These are phyloP conservation scores for Phialocephala sp. DNA, from an alignment of 2,329 filamentous ascomycete genomes.

Conservation along the genomic window DNA sequence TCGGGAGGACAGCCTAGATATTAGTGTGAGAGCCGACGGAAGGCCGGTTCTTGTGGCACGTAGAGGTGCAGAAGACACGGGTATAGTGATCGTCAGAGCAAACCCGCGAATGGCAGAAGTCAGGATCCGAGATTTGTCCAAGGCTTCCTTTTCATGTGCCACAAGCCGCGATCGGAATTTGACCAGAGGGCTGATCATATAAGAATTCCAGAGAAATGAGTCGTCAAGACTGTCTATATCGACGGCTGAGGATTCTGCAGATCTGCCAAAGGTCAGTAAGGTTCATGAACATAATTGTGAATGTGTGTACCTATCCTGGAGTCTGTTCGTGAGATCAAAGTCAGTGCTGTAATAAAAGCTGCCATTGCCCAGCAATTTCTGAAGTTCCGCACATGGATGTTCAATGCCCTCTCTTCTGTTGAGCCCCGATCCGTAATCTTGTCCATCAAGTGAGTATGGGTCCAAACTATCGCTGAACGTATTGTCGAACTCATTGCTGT, in stretches of 20 bases:
- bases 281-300: slow-evolving; percentile 5
- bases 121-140: slow-evolving; percentile 87
- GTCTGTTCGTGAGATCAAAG: slow-evolving; percentile 91
- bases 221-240: slow-evolving; percentile 93
- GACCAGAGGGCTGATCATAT: slow-evolving; percentile 94
- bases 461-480: slow-evolving; percentile 59
- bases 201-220: slow-evolving; percentile 96
- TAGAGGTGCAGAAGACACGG: slow-evolving; percentile 75
- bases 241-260: slow-evolving; percentile 77
- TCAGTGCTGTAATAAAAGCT: slow-evolving; percentile 99
- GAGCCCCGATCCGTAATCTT: slow-evolving; percentile 55
- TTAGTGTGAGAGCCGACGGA: slow-evolving; percentile 84
- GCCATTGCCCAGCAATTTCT: slow-evolving; percentile 90
- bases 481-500: slow-evolving; percentile 84
- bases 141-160: slow-evolving; percentile 72
- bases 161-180: slow-evolving; percentile 85
- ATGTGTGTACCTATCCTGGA: slow-evolving; percentile 77
- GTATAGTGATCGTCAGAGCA: slow-evolving; percentile 84
- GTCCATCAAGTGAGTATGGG: slow-evolving; percentile 38
- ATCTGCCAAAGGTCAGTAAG: slow-evolving; percentile 52
- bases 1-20: slow-evolving; percentile 88
- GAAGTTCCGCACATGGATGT: slow-evolving; percentile 87
- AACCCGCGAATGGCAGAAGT: slow-evolving; percentile 96
- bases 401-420: slow-evolving; percentile 76
- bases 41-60: slow-evolving; percentile 69